Evolutionary conservation across 371 early-diverging fungal species (phyloP).

Genomic region (Circinella umbellata): DNA sequence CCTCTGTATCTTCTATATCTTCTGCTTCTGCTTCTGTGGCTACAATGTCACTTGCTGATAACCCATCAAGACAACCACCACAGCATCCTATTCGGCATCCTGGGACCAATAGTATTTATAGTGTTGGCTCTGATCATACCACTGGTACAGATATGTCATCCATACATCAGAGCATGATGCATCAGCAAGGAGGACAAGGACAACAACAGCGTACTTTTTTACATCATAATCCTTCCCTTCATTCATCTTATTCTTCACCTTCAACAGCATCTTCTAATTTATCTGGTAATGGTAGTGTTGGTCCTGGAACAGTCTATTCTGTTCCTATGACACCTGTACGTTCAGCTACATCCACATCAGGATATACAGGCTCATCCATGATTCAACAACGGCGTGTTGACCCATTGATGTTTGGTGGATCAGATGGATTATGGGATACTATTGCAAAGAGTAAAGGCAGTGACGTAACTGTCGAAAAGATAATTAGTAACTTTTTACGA

Average conservation of each 20-base stretch:
- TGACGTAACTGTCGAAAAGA: conserved; percentile 48
- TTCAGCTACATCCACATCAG: conserved; percentile 25
- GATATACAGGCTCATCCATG: conserved; percentile 25
- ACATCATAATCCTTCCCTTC: conserved; percentile 18
- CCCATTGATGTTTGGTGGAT: conserved; percentile 49
- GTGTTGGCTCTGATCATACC: conserved; percentile 12
- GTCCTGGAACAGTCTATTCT: conserved; percentile 12
- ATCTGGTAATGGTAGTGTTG: conserved; percentile 6
- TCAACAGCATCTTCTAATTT: conserved; percentile 12
- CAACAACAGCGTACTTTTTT: conserved; percentile 28
- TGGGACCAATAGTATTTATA: conserved; percentile 25
- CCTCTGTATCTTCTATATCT: conserved; percentile 16
- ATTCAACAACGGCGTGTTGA: conserved; percentile 45
- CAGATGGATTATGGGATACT: conserved; percentile 52
- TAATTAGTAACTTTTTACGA: conserved; percentile 48
- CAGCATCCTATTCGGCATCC: conserved; percentile 14
- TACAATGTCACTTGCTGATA: conserved; percentile 8
- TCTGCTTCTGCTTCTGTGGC: conserved; percentile 22
- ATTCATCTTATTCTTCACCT: conserved; percentile 17
- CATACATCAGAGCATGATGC: background rate
- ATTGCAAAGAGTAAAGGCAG: conserved; percentile 41
- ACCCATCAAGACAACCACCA: conserved; percentile 12
- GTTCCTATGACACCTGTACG: conserved; percentile 31
- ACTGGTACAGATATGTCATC: background rate
- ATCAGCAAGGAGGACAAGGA: background rate